Conservation (phyloP, 345 rosid species). For the Odontarrhena argentea region DNA sequence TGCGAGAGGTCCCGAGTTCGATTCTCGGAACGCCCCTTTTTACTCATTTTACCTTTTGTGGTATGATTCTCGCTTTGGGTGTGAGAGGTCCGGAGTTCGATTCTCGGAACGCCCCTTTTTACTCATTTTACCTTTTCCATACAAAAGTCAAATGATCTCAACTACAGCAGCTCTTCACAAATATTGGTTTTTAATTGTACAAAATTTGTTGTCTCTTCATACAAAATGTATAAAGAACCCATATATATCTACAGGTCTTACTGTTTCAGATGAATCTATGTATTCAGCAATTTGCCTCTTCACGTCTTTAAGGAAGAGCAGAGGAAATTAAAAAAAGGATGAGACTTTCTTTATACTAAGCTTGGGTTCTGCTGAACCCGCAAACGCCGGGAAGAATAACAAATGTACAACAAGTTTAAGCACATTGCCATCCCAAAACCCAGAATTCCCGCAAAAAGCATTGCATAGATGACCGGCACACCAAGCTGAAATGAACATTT, state of each 20-base stretch:
- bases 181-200: neutral
- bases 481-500: conserved; percentile 56
- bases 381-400: conserved; percentile 50
- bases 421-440: conserved; percentile 83
- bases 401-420: conserved; percentile 67
- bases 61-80: conserved; percentile 83
- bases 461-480: conserved; percentile 59
- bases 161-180: conserved; percentile 24
- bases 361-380: conserved; percentile 46
- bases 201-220: neutral
- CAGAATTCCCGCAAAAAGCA: conserved; percentile 63
- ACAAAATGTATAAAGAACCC: conserved; percentile 24
- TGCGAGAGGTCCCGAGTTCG: conserved; percentile 85
- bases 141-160: neutral
- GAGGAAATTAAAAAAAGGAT: conserved; percentile 13
- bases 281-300: conserved; percentile 15
- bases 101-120: conserved; percentile 62
- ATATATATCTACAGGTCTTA: conserved; percentile 24
- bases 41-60: conserved; percentile 28
- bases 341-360: conserved; percentile 49
- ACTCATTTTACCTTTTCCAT: neutral
- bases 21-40: conserved; percentile 73
- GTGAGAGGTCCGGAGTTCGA: conserved; percentile 71
- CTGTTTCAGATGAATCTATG: conserved; percentile 17
- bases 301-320: conserved; percentile 16